Percentiles rank a stretch among this genome's conserved stretches.
These are phyloP conservation scores for Pseudohalonectria lignicola DNA, from an alignment of 2,329 filamentous ascomycete species.

Conservation along the genomic window DNA sequence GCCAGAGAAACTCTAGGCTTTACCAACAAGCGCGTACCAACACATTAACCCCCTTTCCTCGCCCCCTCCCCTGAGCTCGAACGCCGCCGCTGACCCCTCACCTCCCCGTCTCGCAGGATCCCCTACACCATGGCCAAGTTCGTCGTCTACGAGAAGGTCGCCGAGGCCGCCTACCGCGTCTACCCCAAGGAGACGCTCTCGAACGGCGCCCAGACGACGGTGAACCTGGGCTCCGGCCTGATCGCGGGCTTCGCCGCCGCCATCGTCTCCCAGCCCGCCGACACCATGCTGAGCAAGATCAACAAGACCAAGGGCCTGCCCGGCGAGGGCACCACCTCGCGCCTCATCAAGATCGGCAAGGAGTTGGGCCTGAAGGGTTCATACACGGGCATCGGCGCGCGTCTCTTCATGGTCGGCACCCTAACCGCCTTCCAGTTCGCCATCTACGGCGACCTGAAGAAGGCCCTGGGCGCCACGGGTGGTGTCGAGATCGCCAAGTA, in stretches of 20 bases:
- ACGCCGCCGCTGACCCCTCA: too few species aligned
- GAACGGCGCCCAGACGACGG: constrained; percentile 53
- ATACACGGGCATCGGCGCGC: constrained; percentile 65
- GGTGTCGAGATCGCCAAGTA: constrained; percentile 60
- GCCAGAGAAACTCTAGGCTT: too few species aligned
- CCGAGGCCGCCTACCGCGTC: constrained; percentile 51
- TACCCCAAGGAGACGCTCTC: constrained; percentile 59
- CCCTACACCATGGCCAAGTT: constrained; percentile 87
- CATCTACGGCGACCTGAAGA: constrained; percentile 70
- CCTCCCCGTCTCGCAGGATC: too few species aligned
- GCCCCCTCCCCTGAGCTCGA: too few species aligned
- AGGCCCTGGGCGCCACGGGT: constrained; percentile 57
- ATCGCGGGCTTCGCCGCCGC: constrained; percentile 66
- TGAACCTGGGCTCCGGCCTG: constrained; percentile 44
- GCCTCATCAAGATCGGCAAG: constrained; percentile 70
- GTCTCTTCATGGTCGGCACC: constrained; percentile 43
- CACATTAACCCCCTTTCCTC: too few species aligned
- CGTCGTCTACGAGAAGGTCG: constrained; percentile 76
- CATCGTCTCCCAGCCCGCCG: constrained; percentile 70
- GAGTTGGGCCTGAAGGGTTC: constrained; percentile 66
- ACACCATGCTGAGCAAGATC: constrained; percentile 82
- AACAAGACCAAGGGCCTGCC: constrained; percentile 78
- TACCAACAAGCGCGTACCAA: too few species aligned
- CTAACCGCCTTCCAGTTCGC: constrained; percentile 67
- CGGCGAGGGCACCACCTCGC: constrained; percentile 64